These are phyloP conservation scores for Myotisia sp. DNA, from an alignment of 2,329 filamentous ascomycete genomes.

Conservation along the genomic window DNA sequence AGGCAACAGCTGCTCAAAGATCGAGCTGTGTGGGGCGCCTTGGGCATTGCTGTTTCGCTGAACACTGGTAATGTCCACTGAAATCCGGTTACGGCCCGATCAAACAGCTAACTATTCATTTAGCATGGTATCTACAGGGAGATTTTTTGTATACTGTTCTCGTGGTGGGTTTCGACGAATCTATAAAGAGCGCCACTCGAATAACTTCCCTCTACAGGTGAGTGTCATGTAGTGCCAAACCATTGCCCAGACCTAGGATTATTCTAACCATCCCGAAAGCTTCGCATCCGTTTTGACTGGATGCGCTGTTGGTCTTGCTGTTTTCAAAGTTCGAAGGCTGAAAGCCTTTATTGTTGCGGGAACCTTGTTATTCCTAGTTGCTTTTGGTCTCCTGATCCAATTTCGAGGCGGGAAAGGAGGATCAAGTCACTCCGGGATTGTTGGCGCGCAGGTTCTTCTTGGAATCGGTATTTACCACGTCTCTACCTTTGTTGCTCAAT, in stretches of 20 bases:
- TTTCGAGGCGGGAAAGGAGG: conserved; percentile 41
- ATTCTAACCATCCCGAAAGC: conserved; percentile 10
- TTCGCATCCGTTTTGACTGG: conserved; percentile 45
- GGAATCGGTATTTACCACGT: conserved; percentile 35
- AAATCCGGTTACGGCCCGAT: too few relatives aligned
- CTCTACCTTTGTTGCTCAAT: not conserved
- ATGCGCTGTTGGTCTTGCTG: conserved; percentile 41
- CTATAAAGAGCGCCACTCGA: conserved; percentile 41
- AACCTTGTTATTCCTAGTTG: conserved; percentile 48
- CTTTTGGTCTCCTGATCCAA: conserved; percentile 50
- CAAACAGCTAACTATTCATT: not conserved
- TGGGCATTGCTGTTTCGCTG: conserved; percentile 44
- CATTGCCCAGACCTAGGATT: not conserved
- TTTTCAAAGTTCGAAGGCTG: conserved; percentile 44
- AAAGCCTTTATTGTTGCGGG: conserved; percentile 51
- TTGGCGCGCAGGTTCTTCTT: conserved; percentile 48
- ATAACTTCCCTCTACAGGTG: conserved; percentile 44
- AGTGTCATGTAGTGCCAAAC: not conserved
- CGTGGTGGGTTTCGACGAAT: conserved; percentile 47
- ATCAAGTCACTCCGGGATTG: conserved; percentile 40
- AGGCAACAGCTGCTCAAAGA: conserved; percentile 40
- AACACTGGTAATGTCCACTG: conserved; percentile 31
- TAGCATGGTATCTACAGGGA: conserved; percentile 46
- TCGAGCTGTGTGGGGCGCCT: conserved; percentile 48
- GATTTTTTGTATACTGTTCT: conserved; percentile 52